Evolutionary conservation across 495 filamentous ascomycete genomes (phyloP).

Genomic region (Hypoxylon crocopeplum): DNA sequence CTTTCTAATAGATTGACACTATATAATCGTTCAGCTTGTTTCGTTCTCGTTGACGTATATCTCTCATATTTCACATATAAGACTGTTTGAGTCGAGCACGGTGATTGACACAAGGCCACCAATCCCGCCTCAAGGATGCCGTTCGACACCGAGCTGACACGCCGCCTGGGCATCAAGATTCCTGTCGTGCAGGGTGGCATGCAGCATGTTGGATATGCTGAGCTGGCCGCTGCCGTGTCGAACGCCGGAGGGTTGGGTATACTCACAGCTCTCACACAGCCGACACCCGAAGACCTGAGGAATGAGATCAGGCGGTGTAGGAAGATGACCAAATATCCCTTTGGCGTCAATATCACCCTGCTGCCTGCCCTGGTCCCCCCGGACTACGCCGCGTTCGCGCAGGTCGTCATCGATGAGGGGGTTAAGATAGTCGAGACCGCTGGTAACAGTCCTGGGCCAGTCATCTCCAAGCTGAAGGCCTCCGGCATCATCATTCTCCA

Average conservation of each 20-base stretch:
- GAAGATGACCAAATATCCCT: constrained; percentile 84
- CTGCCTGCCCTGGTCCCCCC: constrained; percentile 89
- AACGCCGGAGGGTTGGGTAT: constrained; percentile 96
- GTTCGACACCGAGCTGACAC: constrained; percentile 89
- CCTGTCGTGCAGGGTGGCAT: constrained; percentile 98
- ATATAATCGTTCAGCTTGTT: not conserved
- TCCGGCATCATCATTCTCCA: constrained; percentile 82
- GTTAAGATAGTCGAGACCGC: constrained; percentile 96
- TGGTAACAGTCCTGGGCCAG: constrained; percentile 89
- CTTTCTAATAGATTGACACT: too few species aligned
- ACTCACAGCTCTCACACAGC: constrained; percentile 93
- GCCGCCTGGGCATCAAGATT: constrained; percentile 87
- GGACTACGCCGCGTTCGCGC: constrained; percentile 91
- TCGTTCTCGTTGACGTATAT: not conserved
- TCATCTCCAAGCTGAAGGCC: constrained; percentile 87
- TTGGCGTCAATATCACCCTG: constrained; percentile 95
- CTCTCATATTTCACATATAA: not conserved
- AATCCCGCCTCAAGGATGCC: constrained; percentile 66
- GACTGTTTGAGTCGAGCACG: not conserved
- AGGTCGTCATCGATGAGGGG: constrained; percentile 91
- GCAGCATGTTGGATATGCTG: constrained; percentile 80
- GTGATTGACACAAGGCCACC: constrained; percentile 25
- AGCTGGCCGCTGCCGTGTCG: constrained; percentile 89
- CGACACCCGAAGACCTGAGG: constrained; percentile 89
- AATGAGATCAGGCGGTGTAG: constrained; percentile 90